Base-by-base conservation (phyloP, 306 rosid species). In the Casuarina glauca region DNA sequence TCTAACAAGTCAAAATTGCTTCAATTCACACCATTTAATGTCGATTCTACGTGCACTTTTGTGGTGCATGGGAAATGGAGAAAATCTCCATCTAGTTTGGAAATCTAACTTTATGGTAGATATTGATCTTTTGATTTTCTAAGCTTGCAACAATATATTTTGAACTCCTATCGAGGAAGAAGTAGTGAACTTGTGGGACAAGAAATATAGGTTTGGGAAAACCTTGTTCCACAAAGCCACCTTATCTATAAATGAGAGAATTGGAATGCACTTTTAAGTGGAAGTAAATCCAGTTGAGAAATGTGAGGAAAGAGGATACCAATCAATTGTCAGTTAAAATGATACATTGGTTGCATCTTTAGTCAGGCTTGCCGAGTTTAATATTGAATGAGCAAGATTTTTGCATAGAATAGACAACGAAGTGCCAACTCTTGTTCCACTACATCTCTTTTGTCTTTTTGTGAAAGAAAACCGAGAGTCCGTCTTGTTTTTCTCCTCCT, bases 321-420 rank as follows among this genome's bases (percentile, higher is more conserved):
- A 36, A 62, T 62, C 43, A 62, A n/a, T n/a, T 62, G 38, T 62
- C 3, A 20, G 69, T n/a, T n/a, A 9, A 63, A 63, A 63, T 38
- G 69, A 38, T 63, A 36, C 35, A 13, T 63, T 15, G 26, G 8
- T 17, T 38, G 60, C 20, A 19, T 17, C 60, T 46, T 46, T 10
- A 46, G 10, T 46, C 51, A 46, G 51, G 20, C 60, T 63, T 63
- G n/a, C 11, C 3, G 17, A 63, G 69, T 63, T 63, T 63, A 45
- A 36, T 13, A 62, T 62, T 13, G 69, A 62, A n/a, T 62, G 44
- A 63, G 32, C 69, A 36, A 36, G 69, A 63, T 63, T 39, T 62
- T 44, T 63, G 45, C n/a, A 36, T 63, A 7, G 46, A 45, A 63
- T 63, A 63, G 5, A 63, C 69, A 13, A n/a, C 35, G 46, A 44